Percentiles rank a stretch among this genome's conserved stretches.
Evolutionary conservation across 352 stramenopile genomes (phyloP).

Genomic region (Discostella stelligera): DNA sequence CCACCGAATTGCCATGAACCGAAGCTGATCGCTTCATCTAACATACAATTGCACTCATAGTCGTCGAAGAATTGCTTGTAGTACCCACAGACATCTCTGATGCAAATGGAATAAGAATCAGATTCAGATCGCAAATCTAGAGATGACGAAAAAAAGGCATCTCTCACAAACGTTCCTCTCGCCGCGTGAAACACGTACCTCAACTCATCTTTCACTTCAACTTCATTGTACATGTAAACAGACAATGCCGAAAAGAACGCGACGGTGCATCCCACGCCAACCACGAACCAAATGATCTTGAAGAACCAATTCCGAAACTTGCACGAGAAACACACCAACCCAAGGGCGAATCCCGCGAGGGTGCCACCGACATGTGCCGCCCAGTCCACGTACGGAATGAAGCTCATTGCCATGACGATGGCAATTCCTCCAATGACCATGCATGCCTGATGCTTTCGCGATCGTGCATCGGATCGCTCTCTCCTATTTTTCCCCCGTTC

Average conservation of each 20-base stretch:
- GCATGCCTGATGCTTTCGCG: constrained; percentile 61
- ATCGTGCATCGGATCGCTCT: constrained; percentile 50
- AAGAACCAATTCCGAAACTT: constrained; percentile 54
- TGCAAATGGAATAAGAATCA: no score
- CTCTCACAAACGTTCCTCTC: no score
- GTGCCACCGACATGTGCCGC: constrained; percentile 80
- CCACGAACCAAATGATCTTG: constrained; percentile 55
- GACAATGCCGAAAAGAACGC: constrained; percentile 44
- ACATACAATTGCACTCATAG: constrained; percentile 75
- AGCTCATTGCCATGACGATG: constrained; percentile 79
- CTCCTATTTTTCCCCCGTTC: constrained; percentile 53
- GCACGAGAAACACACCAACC: constrained; percentile 60
- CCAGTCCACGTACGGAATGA: constrained; percentile 78
- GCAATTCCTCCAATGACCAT: constrained; percentile 61
- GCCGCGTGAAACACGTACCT: not conserved
- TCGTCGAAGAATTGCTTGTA: constrained; percentile 73
- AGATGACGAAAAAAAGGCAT: no score
- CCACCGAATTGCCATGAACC: constrained; percentile 7
- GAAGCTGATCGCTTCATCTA: constrained; percentile 40
- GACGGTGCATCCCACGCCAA: constrained; percentile 49
- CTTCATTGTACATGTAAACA: constrained; percentile 61
- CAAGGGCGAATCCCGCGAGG: constrained; percentile 56
- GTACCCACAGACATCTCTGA: constrained; percentile 69
- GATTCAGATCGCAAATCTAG: no score
- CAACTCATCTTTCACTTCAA: constrained; percentile 60